These are phyloP conservation scores for Suillus fuscotomentosus DNA, from an alignment of 768 basidiomycete species.

Conservation along the genomic window DNA sequence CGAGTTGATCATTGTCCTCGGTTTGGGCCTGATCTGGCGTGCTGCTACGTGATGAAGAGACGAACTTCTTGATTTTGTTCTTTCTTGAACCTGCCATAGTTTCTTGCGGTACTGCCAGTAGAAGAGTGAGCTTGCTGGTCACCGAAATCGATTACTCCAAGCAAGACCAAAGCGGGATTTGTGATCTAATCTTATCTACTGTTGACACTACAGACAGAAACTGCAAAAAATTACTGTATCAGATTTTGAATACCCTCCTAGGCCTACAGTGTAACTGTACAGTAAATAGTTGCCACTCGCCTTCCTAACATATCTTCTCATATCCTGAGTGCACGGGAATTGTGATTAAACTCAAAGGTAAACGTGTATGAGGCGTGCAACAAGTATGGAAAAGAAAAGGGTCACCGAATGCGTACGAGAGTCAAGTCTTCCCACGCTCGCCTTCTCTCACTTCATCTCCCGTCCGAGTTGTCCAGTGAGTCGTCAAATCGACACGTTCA, in stretches of 20 bases:
- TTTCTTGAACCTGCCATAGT: conserved; percentile 54
- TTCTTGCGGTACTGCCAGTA: background rate
- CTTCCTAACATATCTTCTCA: background rate
- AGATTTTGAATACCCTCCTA: background rate
- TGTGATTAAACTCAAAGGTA: background rate
- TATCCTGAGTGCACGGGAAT: background rate
- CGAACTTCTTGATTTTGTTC: conserved; percentile 52
- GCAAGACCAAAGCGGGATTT: background rate
- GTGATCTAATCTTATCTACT: background rate
- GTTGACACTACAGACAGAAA: too few relatives aligned
- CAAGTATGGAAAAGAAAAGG: too few relatives aligned
- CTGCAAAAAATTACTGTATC: too few relatives aligned
- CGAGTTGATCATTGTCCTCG: conserved; percentile 53
- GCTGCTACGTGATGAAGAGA: conserved; percentile 22
- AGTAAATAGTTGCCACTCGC: background rate
- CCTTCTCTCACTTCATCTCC: too few relatives aligned
- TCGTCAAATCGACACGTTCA: too few relatives aligned
- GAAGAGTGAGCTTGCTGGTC: background rate
- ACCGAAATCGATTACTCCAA: background rate
- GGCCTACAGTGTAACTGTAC: background rate
- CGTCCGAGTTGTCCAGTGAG: too few relatives aligned
- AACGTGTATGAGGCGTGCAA: too few relatives aligned
- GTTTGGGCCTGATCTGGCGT: conserved; percentile 30
- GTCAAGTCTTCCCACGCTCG: too few relatives aligned
- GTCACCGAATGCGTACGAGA: too few relatives aligned